phyloP scores from a whole-genome alignment of 148 eudicot species.

The Camellia granthamiana region DNA sequence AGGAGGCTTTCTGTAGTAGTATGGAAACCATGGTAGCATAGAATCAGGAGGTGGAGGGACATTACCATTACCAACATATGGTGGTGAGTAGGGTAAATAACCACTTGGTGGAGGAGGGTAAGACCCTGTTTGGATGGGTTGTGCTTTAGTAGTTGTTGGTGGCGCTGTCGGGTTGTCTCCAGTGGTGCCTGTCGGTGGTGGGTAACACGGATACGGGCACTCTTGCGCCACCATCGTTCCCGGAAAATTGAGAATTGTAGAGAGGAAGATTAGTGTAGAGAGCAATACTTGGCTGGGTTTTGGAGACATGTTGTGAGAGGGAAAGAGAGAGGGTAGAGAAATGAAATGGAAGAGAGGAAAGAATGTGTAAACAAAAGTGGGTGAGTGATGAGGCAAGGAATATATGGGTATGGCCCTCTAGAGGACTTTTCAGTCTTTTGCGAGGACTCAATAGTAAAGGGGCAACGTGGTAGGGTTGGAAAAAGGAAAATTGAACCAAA shows the following conservation, averaged over 20 bases:
- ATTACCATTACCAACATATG: too few species aligned
- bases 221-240: constrained; percentile 30
- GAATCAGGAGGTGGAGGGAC: too few species aligned
- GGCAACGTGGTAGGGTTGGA: too few species aligned
- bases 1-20: too few species aligned
- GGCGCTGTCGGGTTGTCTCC: constrained; percentile 31
- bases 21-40: too few species aligned
- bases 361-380: neutral
- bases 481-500: too few species aligned
- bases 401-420: too few species aligned
- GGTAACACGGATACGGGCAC: constrained; percentile 54
- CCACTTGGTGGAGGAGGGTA: constrained; percentile 35
- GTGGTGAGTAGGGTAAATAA: constrained; percentile 8
- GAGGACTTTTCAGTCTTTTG: too few species aligned
- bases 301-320: constrained; percentile 17
- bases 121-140: constrained; percentile 22
- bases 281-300: constrained; percentile 16
- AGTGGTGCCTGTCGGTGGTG: constrained; percentile 41
- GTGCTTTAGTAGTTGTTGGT: constrained; percentile 22
- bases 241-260: constrained; percentile 28
- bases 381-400: too few species aligned
- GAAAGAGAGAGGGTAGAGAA: neutral
- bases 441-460: too few species aligned
- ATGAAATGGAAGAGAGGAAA: neutral
- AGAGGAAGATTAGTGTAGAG: constrained; percentile 26